Conservation (phyloP, 1,139 yeast genomes). For the Diutina rugosa region DNA sequence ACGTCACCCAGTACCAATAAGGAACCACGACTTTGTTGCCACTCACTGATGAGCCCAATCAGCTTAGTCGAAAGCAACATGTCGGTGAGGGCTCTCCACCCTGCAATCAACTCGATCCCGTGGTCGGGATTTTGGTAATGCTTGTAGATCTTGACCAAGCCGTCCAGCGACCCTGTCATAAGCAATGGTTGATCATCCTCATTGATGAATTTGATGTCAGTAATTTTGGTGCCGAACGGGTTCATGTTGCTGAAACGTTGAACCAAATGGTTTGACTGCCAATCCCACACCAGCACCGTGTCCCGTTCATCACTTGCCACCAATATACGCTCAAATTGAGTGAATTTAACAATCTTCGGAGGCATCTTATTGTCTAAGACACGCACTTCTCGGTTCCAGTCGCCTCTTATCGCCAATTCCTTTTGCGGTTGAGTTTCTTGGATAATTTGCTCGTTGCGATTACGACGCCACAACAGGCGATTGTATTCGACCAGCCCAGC, state of each 20-base stretch:
- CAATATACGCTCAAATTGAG: constrained; percentile 82
- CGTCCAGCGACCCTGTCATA: constrained; percentile 86
- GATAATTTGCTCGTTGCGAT: constrained; percentile 76
- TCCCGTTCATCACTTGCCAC: constrained; percentile 80
- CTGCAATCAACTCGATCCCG: constrained; percentile 52
- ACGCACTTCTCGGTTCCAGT: constrained; percentile 64
- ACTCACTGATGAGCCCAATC: constrained; percentile 77
- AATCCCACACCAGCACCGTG: constrained; percentile 78
- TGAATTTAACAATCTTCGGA: constrained; percentile 66
- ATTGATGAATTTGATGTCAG: constrained; percentile 75
- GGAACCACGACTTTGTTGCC: constrained; percentile 96
- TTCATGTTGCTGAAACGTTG: constrained; percentile 73
- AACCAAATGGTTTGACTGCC: constrained; percentile 48
- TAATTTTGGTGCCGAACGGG: constrained; percentile 78
- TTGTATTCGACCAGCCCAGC: constrained; percentile 87
- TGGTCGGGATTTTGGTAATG: constrained; percentile 39
- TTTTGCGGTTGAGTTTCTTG: constrained; percentile 87
- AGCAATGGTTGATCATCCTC: constrained; percentile 86
- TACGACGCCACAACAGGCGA: constrained; percentile 77
- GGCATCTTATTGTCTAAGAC: constrained; percentile 64
- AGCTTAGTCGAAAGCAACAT: constrained; percentile 68
- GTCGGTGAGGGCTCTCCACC: constrained; percentile 93
- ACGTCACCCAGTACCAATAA: constrained; percentile 91
- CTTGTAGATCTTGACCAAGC: constrained; percentile 76
- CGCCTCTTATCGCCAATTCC: constrained; percentile 69